Evolutionary conservation across 352 stramenopile species (phyloP).

Genomic region (Globisporangium orthogonon): DNA sequence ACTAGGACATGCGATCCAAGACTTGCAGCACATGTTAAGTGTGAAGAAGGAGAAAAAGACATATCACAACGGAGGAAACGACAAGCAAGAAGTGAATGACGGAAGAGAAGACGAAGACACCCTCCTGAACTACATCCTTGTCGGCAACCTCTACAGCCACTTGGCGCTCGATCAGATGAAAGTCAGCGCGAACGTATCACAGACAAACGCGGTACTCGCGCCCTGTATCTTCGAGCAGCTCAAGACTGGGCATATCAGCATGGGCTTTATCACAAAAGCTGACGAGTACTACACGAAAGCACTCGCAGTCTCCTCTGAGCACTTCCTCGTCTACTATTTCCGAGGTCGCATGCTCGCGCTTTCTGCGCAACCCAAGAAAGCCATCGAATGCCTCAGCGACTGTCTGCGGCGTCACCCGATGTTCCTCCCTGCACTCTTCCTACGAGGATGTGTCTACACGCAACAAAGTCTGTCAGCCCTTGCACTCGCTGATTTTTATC

Average conservation of each 20-base stretch:
- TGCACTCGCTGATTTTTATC: slow-evolving; percentile 47
- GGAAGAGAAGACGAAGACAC: slow-evolving; percentile 15
- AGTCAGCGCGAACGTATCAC: slow-evolving; percentile 15
- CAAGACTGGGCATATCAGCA: slow-evolving; percentile 19
- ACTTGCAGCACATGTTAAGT: slow-evolving; percentile 28
- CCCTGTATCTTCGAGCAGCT: slow-evolving; percentile 19
- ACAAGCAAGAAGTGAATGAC: neutral
- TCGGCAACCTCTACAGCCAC: slow-evolving; percentile 58
- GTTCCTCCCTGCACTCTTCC: slow-evolving; percentile 46
- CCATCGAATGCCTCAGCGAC: slow-evolving; percentile 24
- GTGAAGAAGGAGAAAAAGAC: slow-evolving; percentile 9
- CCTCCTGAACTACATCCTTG: slow-evolving; percentile 30
- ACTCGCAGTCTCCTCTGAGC: slow-evolving; percentile 16
- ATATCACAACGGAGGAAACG: too few species aligned
- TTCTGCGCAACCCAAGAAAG: slow-evolving; percentile 21
- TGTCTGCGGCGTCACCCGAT: slow-evolving; percentile 26
- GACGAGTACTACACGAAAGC: slow-evolving; percentile 30
- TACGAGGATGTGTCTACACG: slow-evolving; percentile 45
- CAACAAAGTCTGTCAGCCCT: slow-evolving; percentile 42
- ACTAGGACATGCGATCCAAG: slow-evolving; percentile 38
- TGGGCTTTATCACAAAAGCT: slow-evolving; percentile 24
- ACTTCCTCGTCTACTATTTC: slow-evolving; percentile 46
- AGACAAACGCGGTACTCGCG: slow-evolving; percentile 21
- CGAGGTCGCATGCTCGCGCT: slow-evolving; percentile 35
- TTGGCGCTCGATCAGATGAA: slow-evolving; percentile 40